These are phyloP conservation scores for Chlorella sp. DNA, from an alignment of 139 green algal genomes.

Conservation along the genomic window DNA sequence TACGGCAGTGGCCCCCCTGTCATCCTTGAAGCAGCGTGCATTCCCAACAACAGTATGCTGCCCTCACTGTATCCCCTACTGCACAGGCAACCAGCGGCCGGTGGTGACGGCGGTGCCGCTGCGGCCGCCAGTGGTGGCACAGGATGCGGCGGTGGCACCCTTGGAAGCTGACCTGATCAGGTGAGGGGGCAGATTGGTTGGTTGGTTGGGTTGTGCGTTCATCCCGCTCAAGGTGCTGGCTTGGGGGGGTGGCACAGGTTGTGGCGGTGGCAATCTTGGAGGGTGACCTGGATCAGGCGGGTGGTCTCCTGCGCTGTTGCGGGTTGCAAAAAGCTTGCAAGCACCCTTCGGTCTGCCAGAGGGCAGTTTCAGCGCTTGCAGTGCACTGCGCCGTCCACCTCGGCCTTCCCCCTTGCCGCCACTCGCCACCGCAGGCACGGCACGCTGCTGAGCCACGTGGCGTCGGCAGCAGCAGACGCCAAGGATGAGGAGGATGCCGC, in stretches of 20 bases:
- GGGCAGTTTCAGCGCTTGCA: too few relatives aligned
- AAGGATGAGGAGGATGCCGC: slow-evolving; percentile 16
- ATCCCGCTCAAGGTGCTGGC: too few relatives aligned
- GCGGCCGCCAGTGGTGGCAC: slow-evolving; percentile 44
- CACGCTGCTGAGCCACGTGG: slow-evolving; percentile 27
- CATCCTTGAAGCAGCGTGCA: too few relatives aligned
- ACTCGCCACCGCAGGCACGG: neutral
- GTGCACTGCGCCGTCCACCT: too few relatives aligned
- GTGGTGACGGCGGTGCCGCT: slow-evolving; percentile 71
- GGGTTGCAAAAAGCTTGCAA: too few relatives aligned
- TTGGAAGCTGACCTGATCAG: slow-evolving; percentile 50
- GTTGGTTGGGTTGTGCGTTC: too few relatives aligned
- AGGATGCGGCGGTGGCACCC: slow-evolving; percentile 40
- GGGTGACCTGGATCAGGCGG: too few relatives aligned
- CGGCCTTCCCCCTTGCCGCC: neutral
- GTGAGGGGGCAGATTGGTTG: neutral
- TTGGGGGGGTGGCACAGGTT: too few relatives aligned
- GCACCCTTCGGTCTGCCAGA: too few relatives aligned
- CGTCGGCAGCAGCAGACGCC: neutral
- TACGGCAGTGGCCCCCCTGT: too few relatives aligned
- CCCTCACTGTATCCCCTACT: neutral
- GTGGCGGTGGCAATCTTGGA: too few relatives aligned
- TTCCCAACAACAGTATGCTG: neutral
- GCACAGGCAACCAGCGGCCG: slow-evolving; percentile 66
- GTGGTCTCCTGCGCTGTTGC: too few relatives aligned